phyloP scores from a whole-genome alignment of 495 filamentous ascomycete genomes.

The Emericellopsis terricola region DNA sequence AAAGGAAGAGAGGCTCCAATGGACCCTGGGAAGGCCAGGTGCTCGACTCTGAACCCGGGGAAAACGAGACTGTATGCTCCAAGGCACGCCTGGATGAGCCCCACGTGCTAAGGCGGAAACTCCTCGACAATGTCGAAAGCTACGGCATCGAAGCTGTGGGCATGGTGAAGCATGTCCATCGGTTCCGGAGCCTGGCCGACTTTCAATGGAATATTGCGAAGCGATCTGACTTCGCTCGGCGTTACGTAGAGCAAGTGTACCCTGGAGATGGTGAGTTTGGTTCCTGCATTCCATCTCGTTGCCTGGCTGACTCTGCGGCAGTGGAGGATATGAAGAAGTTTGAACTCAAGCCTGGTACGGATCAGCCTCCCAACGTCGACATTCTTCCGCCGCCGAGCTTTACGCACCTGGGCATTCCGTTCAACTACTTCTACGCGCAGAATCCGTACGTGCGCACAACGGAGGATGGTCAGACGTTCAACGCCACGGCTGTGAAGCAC shows the following conservation, averaged over 20 bases:
- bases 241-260: slow-evolving; percentile 44
- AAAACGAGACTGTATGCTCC: slow-evolving; percentile 13
- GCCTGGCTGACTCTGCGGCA: slow-evolving; percentile 8
- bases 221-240: slow-evolving; percentile 40
- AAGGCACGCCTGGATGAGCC: slow-evolving; percentile 22
- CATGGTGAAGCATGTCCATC: slow-evolving; percentile 58
- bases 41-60: slow-evolving; percentile 6
- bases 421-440: slow-evolving; percentile 43
- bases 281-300: background rate
- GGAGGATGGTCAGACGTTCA: slow-evolving; percentile 3
- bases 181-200: slow-evolving; percentile 58
- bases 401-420: slow-evolving; percentile 45
- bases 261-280: slow-evolving; percentile 40
- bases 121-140: slow-evolving; percentile 50
- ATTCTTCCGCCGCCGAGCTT: slow-evolving; percentile 68
- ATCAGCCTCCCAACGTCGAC: slow-evolving; percentile 37
- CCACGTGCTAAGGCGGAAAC: slow-evolving; percentile 36
- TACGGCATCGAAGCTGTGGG: slow-evolving; percentile 60
- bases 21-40: slow-evolving; percentile 37
- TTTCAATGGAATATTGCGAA: slow-evolving; percentile 51
- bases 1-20: slow-evolving; percentile 54
- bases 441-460: slow-evolving; percentile 28
- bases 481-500: slow-evolving; percentile 27
- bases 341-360: slow-evolving; percentile 45
- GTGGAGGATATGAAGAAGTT: slow-evolving; percentile 58